A percentile compares a stretch with the other conserved stretches of the same genome.
Conservation (phyloP, 2,329 filamentous ascomycete species). For the Rhexocercosporidium sp. region DNA sequence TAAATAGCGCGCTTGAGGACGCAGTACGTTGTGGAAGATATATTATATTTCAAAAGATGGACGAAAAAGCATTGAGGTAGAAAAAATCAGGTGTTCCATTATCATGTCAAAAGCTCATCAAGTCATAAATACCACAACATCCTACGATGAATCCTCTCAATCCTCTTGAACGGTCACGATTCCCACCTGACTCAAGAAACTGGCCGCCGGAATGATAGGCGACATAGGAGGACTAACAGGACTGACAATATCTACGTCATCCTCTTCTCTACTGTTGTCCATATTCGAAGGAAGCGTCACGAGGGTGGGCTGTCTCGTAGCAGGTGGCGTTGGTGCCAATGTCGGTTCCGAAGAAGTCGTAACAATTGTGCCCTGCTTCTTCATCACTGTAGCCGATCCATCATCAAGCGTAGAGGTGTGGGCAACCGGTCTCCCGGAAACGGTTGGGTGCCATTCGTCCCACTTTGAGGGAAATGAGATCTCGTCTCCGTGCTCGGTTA, state of each 20-base stretch:
- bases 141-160: not conserved
- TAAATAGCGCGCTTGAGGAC: too few relatives aligned
- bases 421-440: not conserved
- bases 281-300: not conserved
- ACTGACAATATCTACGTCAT: not conserved
- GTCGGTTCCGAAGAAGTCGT: not conserved
- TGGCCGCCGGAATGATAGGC: not conserved
- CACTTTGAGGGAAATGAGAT: slow-evolving; percentile 1
- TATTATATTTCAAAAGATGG: too few relatives aligned
- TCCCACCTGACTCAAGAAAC: not conserved
- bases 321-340: not conserved
- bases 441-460: slow-evolving; percentile 15
- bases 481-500: slow-evolving; percentile 7
- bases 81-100: too few relatives aligned
- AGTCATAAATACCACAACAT: not conserved
- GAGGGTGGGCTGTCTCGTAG: not conserved
- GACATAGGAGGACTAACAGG: slow-evolving; percentile 1
- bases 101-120: not conserved
- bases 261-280: not conserved
- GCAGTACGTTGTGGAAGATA: too few relatives aligned
- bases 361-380: not conserved
- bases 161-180: not conserved
- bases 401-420: not conserved
- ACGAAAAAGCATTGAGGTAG: too few relatives aligned
- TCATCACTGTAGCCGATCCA: not conserved